phyloP scores from a whole-genome alignment of 2,329 filamentous ascomycete species.

The Calonectria pauciramosa region DNA sequence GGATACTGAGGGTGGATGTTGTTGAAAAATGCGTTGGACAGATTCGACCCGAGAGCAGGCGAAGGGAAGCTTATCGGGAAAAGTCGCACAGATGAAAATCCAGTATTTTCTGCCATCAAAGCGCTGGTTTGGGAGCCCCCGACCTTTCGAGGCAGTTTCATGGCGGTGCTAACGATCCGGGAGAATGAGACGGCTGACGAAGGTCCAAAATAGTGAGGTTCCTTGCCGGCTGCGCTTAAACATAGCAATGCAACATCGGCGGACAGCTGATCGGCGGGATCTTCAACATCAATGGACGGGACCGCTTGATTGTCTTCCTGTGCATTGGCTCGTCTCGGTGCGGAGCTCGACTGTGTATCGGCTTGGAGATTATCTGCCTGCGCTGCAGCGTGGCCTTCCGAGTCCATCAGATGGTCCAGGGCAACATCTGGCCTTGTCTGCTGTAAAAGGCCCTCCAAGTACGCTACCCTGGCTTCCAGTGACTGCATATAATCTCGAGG shows the following conservation, averaged over 20 bases:
- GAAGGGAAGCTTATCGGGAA: constrained; percentile 32
- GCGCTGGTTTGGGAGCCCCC: constrained; percentile 28
- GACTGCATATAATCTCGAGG: constrained; percentile 36
- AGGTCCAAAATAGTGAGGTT: constrained; percentile 36
- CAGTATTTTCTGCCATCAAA: constrained; percentile 19
- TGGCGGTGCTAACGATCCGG: constrained; percentile 32
- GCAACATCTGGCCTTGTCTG: constrained; percentile 32
- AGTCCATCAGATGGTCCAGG: constrained; percentile 28
- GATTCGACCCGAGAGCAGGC: constrained; percentile 17
- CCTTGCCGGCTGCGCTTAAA: constrained; percentile 31
- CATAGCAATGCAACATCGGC: constrained; percentile 33
- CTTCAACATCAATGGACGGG: constrained; percentile 19
- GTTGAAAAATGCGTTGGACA: constrained; percentile 32
- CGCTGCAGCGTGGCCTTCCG: neutral
- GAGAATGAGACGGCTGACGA: constrained; percentile 36
- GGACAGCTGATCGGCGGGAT: constrained; percentile 31
- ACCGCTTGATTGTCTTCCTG: constrained; percentile 1
- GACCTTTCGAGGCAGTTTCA: constrained; percentile 32
- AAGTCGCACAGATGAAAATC: constrained; percentile 5
- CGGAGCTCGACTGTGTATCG: neutral
- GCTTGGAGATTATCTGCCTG: neutral
- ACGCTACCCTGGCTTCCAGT: constrained; percentile 30
- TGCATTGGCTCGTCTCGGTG: neutral
- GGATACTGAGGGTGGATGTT: constrained; percentile 36
- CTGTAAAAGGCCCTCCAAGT: constrained; percentile 32